Conservation (phyloP, 768 basidiomycete species). For the Russula olivacea region DNA sequence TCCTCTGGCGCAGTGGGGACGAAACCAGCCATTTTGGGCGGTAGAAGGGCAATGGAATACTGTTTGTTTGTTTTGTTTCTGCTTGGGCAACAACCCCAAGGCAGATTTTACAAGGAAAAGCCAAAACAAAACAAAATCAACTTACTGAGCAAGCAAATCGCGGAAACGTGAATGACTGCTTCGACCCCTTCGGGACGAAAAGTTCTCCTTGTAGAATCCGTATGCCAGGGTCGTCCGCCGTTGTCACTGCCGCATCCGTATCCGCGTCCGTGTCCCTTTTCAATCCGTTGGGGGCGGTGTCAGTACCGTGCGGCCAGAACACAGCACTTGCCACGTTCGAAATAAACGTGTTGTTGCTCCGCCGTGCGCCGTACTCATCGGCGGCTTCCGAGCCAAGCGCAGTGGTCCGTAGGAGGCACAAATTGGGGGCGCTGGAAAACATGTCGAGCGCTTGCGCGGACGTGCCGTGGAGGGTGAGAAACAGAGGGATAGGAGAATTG, state of each 20-base stretch:
- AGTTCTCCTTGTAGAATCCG: conserved; percentile 47
- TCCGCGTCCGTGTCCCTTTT: neutral
- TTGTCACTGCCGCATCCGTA: too few relatives aligned
- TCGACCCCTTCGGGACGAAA: conserved; percentile 40
- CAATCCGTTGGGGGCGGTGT: conserved; percentile 19
- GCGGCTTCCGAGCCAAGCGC: conserved; percentile 36
- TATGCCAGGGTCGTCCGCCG: conserved; percentile 23
- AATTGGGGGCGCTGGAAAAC: conserved; percentile 37
- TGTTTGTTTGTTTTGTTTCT: conserved; percentile 19
- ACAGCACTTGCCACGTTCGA: conserved; percentile 39
- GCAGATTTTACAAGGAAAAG: neutral
- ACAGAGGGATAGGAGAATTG: conserved; percentile 48
- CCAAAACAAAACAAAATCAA: neutral
- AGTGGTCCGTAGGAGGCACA: conserved; percentile 44
- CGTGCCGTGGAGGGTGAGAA: conserved; percentile 40
- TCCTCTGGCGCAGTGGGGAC: conserved; percentile 26
- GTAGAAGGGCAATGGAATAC: conserved; percentile 44
- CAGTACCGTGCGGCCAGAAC: conserved; percentile 44
- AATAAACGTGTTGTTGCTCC: conserved; percentile 45
- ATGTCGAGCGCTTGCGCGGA: conserved; percentile 48
- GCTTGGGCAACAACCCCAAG: neutral
- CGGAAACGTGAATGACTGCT: conserved; percentile 41
- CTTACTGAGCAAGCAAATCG: conserved; percentile 46
- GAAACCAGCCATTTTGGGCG: conserved; percentile 42
- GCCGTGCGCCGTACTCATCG: conserved; percentile 27